Evolutionary conservation across 805 yeast species (phyloP).

Genomic region (Wickerhamia fluorescens): DNA sequence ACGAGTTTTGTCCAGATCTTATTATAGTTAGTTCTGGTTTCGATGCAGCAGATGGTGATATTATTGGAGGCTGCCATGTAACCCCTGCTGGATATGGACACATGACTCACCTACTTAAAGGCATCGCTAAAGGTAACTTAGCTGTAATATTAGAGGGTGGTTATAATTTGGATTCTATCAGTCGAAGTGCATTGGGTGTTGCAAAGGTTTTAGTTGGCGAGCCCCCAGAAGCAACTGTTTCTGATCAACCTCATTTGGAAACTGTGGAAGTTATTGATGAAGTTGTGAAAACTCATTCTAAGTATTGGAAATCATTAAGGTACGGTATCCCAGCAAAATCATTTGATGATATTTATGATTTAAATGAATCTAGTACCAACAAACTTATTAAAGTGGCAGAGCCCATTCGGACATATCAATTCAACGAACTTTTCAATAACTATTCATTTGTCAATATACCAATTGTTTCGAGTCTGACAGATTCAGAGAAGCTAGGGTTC

Average conservation of each 20-base stretch:
- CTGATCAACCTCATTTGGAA: conserved; percentile 61
- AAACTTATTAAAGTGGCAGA: conserved; percentile 52
- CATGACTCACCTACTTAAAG: conserved; percentile 87
- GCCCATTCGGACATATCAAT: conserved; percentile 69
- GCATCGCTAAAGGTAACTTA: conserved; percentile 79
- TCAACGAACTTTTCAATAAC: conserved; percentile 44
- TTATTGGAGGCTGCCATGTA: conserved; percentile 93
- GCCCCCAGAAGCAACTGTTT: conserved; percentile 76
- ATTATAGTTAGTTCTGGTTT: conserved; percentile 93
- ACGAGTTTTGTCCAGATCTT: conserved; percentile 88
- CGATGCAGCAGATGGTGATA: conserved; percentile 98
- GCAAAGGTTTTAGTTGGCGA: conserved; percentile 90
- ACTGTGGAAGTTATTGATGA: conserved; percentile 76
- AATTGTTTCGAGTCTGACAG: conserved; percentile 23
- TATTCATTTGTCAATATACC: conserved; percentile 66
- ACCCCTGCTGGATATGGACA: conserved; percentile 95
- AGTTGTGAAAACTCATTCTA: conserved; percentile 73
- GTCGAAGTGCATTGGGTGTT: conserved; percentile 85
- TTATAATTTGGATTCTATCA: conserved; percentile 84
- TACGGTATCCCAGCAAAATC: conserved; percentile 49
- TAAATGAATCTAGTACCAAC: conserved; percentile 14
- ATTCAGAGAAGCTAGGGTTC: conserved; percentile 9
- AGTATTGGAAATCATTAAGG: conserved; percentile 79
- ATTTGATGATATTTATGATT: conserved; percentile 34
- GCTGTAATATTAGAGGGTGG: conserved; percentile 96